A percentile compares a stretch with the other conserved stretches of the same genome.
phyloP scores from a whole-genome alignment of 192 early-diverging fungal species.

The Chytriomyces hyalinus region DNA sequence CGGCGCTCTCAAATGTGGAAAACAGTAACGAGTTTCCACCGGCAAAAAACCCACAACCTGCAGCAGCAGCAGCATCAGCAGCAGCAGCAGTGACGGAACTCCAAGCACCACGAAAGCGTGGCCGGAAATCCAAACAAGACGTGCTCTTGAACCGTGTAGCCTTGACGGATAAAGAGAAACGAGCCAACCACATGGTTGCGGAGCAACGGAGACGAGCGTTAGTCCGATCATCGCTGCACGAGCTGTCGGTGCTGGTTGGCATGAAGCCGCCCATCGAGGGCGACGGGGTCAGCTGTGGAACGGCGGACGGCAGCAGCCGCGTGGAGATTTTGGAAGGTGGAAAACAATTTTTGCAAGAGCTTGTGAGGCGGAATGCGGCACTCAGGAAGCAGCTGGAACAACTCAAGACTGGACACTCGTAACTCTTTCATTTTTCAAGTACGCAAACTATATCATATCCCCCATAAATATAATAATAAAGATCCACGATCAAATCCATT shows the following conservation, averaged over 20 bases:
- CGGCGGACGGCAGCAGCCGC: not conserved
- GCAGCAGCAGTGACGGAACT: not conserved
- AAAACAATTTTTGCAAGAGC: not conserved
- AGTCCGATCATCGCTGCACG: not conserved
- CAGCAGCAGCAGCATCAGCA: not conserved
- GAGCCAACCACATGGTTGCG: constrained; percentile 8
- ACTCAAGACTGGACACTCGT: too few relatives aligned
- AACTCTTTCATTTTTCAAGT: too few relatives aligned
- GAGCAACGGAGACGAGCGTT: constrained; percentile 5
- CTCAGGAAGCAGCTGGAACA: not conserved
- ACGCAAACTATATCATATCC: too few relatives aligned
- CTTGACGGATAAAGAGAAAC: not conserved
- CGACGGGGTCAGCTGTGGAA: not conserved
- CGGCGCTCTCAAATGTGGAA: too few relatives aligned
- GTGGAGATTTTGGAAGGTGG: constrained; percentile 21
- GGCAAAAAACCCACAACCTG: not conserved
- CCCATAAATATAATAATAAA: too few relatives aligned
- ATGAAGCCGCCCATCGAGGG: constrained; percentile 17
- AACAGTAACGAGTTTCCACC: not conserved
- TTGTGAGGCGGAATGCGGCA: not conserved
- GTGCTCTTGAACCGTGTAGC: not conserved
- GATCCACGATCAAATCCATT: too few relatives aligned
- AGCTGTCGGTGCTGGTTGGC: not conserved
- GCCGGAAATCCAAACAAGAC: not conserved
- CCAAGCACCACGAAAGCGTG: not conserved